phyloP scores from a whole-genome alignment of 208 protist species.

The Vickermania spadyakhi region DNA sequence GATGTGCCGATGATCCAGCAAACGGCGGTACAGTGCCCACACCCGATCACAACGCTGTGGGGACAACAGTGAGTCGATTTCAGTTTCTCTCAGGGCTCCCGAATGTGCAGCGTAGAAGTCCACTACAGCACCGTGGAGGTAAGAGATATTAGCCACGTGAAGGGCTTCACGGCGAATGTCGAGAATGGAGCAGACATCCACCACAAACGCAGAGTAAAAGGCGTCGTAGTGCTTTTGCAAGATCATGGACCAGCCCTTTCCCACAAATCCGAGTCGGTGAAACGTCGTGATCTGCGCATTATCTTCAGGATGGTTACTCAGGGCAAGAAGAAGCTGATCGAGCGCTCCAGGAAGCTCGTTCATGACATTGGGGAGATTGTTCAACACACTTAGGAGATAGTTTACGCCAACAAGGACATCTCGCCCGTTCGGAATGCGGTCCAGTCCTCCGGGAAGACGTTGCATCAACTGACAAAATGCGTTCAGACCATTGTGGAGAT shows the following conservation, averaged over 20 bases:
- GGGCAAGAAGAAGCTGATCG: too few species aligned
- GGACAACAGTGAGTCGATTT: slow-evolving; percentile 9
- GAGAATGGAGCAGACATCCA: slow-evolving; percentile 9
- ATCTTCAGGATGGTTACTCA: too few species aligned
- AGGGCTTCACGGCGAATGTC: slow-evolving; percentile 1
- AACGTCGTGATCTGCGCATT: too few species aligned
- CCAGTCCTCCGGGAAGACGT: too few species aligned
- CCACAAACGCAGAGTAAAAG: slow-evolving; percentile 9
- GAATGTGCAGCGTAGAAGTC: slow-evolving; percentile 11
- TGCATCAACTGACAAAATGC: too few species aligned
- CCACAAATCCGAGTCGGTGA: slow-evolving; percentile 21
- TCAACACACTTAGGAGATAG: too few species aligned
- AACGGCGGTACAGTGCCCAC: slow-evolving; percentile 9
- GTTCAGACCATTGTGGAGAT: too few species aligned
- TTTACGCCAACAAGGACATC: too few species aligned
- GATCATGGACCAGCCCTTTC: slow-evolving; percentile 3
- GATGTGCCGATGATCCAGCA: not conserved
- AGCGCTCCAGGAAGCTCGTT: too few species aligned
- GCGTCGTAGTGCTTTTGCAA: not conserved
- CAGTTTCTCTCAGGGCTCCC: not conserved
- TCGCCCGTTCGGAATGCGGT: too few species aligned
- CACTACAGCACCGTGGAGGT: slow-evolving; percentile 5
- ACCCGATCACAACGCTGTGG: slow-evolving; percentile 2
- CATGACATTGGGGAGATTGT: not conserved
- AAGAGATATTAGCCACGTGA: not conserved